Evolutionary conservation across 2,329 filamentous ascomycete species (phyloP).

Genomic region (Diplocarpon rosae): DNA sequence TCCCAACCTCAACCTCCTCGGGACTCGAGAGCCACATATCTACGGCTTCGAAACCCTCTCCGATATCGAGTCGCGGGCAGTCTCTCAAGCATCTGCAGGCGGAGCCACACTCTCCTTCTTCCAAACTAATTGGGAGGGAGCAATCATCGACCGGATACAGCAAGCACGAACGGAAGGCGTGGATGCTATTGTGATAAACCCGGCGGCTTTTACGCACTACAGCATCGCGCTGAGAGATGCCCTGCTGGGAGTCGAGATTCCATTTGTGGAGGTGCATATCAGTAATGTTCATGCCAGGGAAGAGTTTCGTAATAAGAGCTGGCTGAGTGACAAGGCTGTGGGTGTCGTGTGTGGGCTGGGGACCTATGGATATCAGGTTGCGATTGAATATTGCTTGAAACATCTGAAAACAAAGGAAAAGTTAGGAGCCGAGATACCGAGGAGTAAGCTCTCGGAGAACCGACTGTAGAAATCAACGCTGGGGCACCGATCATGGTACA

Average conservation of each 20-base stretch:
- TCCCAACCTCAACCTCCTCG: conserved; percentile 74
- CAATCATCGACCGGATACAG: conserved; percentile 38
- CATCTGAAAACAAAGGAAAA: conserved; percentile 34
- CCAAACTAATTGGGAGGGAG: conserved; percentile 70
- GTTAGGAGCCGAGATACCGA: conserved; percentile 1
- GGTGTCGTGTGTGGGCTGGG: conserved; percentile 64
- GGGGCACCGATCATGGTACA: background rate
- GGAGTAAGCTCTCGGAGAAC: background rate
- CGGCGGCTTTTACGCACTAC: conserved; percentile 65
- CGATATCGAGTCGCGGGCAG: conserved; percentile 38
- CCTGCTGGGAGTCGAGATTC: conserved; percentile 54
- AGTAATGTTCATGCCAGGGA: conserved; percentile 66
- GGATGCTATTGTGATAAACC: conserved; percentile 65
- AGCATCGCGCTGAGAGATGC: conserved; percentile 69
- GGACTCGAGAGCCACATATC: conserved; percentile 60
- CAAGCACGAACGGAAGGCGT: conserved; percentile 43
- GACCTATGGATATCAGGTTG: conserved; percentile 48
- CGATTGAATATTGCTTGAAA: conserved; percentile 41
- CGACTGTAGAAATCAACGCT: background rate
- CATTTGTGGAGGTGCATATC: conserved; percentile 70
- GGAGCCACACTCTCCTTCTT: conserved; percentile 42
- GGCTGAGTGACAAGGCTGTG: conserved; percentile 63
- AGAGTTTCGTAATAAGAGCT: conserved; percentile 56
- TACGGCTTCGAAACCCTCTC: conserved; percentile 60
- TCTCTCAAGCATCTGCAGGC: conserved; percentile 13